Evolutionary conservation across 2,329 filamentous ascomycete species (phyloP).

Genomic region (Aspergillus sojae): DNA sequence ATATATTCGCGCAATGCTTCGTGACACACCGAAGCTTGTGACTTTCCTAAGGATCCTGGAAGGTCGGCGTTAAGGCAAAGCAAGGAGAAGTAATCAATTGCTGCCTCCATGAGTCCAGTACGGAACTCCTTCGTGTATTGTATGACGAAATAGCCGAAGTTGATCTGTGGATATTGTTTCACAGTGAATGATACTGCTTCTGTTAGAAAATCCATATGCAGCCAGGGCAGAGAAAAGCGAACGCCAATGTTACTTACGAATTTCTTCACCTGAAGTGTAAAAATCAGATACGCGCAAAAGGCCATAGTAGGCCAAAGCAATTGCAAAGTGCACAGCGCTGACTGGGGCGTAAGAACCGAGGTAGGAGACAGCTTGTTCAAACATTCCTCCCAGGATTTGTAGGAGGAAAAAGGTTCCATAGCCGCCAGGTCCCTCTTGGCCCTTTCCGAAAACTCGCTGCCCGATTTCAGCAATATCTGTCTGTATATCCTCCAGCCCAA

Average conservation of each 20-base stretch:
- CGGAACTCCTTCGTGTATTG: slow-evolving; percentile 97
- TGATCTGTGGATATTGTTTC: slow-evolving; percentile 71
- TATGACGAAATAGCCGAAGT: slow-evolving; percentile 90
- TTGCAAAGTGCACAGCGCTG: slow-evolving; percentile 91
- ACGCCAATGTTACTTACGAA: slow-evolving; percentile 47
- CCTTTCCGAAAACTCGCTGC: slow-evolving; percentile 84
- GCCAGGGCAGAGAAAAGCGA: background rate
- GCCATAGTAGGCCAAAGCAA: slow-evolving; percentile 86
- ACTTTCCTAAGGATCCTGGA: slow-evolving; percentile 70
- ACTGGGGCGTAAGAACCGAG: slow-evolving; percentile 90
- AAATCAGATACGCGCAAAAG: slow-evolving; percentile 85
- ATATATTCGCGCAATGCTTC: slow-evolving; percentile 92
- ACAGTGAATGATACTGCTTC: slow-evolving; percentile 56
- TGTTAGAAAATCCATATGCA: slow-evolving; percentile 20
- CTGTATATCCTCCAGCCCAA: slow-evolving; percentile 70
- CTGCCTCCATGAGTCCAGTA: slow-evolving; percentile 82
- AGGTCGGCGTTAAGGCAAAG: slow-evolving; percentile 91
- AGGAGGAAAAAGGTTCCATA: slow-evolving; percentile 94
- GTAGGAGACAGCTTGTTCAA: slow-evolving; percentile 89
- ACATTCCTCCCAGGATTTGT: slow-evolving; percentile 86
- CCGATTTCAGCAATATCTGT: slow-evolving; percentile 85
- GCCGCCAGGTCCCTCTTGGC: slow-evolving; percentile 73
- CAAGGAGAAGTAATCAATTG: slow-evolving; percentile 88
- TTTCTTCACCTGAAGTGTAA: slow-evolving; percentile 70
- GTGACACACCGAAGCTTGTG: slow-evolving; percentile 82